Evolutionary conservation across 2,329 filamentous ascomycete genomes (phyloP).

Genomic region (Scopulariopsis brevicaulis): DNA sequence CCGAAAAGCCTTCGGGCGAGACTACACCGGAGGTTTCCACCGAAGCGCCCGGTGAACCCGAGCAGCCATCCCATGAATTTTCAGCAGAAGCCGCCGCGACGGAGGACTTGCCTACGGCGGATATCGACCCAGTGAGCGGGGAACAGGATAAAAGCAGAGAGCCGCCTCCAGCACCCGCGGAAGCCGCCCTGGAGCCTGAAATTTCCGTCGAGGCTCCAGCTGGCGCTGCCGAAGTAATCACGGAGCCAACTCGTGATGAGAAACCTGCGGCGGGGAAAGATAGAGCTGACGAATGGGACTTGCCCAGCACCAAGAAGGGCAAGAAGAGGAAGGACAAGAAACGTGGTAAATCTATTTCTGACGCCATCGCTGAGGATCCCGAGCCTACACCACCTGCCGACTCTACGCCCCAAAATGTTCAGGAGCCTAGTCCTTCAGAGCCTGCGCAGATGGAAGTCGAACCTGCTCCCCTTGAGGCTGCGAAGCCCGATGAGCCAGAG

Average conservation of each 20-base stretch:
- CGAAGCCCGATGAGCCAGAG: slow-evolving; percentile 13
- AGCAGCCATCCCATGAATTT: background rate
- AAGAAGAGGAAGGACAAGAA: slow-evolving; percentile 16
- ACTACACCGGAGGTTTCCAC: background rate
- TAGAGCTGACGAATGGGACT: slow-evolving; percentile 9
- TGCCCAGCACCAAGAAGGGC: slow-evolving; percentile 17
- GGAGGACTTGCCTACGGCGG: background rate
- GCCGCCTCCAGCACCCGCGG: slow-evolving; percentile 7
- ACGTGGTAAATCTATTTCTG: background rate
- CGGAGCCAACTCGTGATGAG: background rate
- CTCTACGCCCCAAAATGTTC: background rate
- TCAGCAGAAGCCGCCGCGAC: background rate
- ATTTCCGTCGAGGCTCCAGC: background rate
- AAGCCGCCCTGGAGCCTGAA: slow-evolving; percentile 2
- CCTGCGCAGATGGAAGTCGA: background rate
- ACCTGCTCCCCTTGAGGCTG: background rate
- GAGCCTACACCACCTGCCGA: background rate
- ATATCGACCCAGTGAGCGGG: background rate
- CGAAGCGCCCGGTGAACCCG: background rate
- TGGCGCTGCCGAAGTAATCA: background rate
- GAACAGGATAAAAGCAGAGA: background rate
- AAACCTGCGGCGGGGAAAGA: slow-evolving; percentile 6
- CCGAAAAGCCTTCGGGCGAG: too few relatives aligned
- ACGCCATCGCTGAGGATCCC: background rate
- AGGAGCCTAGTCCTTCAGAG: background rate